A percentile compares a stretch with the other conserved stretches of the same genome.
Evolutionary conservation across 1,284 basidiomycete genomes (phyloP).

Genomic region (Boletus smithii): DNA sequence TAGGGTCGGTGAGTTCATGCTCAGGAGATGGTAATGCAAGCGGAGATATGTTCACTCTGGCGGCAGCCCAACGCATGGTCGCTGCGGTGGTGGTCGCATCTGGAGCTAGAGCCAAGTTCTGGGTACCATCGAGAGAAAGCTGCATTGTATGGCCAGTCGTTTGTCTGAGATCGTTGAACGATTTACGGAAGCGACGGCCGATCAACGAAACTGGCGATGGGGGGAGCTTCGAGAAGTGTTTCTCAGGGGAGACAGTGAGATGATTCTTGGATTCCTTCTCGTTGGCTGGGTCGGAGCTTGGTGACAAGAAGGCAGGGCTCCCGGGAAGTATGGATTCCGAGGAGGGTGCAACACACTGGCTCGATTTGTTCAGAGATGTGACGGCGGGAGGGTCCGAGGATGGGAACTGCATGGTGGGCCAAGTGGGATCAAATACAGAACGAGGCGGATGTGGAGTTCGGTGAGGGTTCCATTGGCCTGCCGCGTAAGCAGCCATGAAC

Average conservation of each 20-base stretch:
- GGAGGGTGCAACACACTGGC: slow-evolving; percentile 3
- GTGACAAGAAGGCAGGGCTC: slow-evolving; percentile 9
- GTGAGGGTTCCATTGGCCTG: slow-evolving; percentile 79
- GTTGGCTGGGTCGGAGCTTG: slow-evolving; percentile 10
- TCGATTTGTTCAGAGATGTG: slow-evolving; percentile 10
- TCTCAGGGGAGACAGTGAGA: slow-evolving; percentile 30
- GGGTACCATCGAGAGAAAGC: slow-evolving; percentile 27
- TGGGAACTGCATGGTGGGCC: slow-evolving; percentile 11
- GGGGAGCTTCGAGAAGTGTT: slow-evolving; percentile 28
- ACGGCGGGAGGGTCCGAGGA: slow-evolving; percentile 11
- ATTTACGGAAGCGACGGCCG: slow-evolving; percentile 51
- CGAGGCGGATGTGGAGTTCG: slow-evolving; percentile 66
- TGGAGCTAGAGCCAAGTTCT: slow-evolving; percentile 37
- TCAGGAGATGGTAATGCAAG: slow-evolving; percentile 83
- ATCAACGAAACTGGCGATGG: slow-evolving; percentile 26
- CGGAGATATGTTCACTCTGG: slow-evolving; percentile 71
- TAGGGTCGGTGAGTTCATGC: slow-evolving; percentile 81
- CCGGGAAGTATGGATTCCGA: slow-evolving; percentile 16
- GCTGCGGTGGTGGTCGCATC: slow-evolving; percentile 72
- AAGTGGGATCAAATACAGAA: slow-evolving; percentile 29
- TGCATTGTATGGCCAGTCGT: slow-evolving; percentile 28
- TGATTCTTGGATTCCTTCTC: slow-evolving; percentile 26
- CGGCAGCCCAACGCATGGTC: slow-evolving; percentile 79
- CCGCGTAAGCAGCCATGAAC: slow-evolving; percentile 72
- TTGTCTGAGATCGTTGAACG: slow-evolving; percentile 49